Evolutionary conservation across 306 rosid genomes (phyloP), one percentile per base, ranked within the genome.

Genomic region (Senna siamea): DNA sequence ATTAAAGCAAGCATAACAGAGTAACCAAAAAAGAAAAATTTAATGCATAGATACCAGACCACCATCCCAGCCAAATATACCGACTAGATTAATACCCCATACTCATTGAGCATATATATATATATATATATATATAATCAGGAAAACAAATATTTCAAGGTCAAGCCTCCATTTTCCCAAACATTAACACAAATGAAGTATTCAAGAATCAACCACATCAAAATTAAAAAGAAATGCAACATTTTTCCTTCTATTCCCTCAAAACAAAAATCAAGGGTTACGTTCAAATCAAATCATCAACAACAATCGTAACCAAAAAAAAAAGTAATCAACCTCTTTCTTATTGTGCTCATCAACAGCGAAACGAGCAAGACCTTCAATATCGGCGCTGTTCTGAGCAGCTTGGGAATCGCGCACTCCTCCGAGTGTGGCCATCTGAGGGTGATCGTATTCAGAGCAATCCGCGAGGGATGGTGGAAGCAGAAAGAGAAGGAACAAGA

Each of bases 261-360:
- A 0, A 40, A 63, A 38, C 40, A 37, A 17, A 19, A 41, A 43
- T 2, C 3, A 64, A 7, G 70, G 19, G 1, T 40, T 12, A 0
- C 12, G 52, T 11, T 20, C 3, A 65, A 43, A 43, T 53, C 10
- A 34, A 34, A 19, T 2, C 2, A 66, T 15, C 41, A 32, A 30
- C 7, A 38, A 48, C 9, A 50, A 69, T 28, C 2, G 2, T 13
- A 28, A 9, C 3, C n/a, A 12, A 11, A 9, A 30, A 54, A 19
- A 76, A 18, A 10, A 7, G 19, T 5, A 1, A 30, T 7, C 3
- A 51, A 93, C 97, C 92, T 85, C 84, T 72, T 87, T 89, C 69
- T 83, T 83, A 78, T 89, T 94, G 85, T 94, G 89, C 44, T 92
- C 88, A 0, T 88, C 90, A 30, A 94, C 92, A 0, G 99, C 97